Percentiles rank a stretch among this genome's conserved stretches.
Evolutionary conservation across 202 grass and related monocot species (phyloP).

Genomic region (Setaria italica): DNA sequence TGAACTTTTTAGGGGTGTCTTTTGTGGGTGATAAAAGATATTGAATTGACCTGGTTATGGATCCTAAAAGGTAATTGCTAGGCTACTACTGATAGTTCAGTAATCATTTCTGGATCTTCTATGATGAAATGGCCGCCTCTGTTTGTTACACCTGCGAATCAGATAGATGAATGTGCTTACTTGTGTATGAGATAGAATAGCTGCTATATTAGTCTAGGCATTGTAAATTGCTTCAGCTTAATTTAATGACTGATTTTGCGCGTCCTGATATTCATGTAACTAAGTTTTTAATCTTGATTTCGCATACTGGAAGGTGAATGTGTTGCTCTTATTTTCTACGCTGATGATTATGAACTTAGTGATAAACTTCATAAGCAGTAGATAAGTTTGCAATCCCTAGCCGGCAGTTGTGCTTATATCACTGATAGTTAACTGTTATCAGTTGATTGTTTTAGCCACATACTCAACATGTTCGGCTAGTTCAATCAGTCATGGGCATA

Average conservation of each 20-base stretch:
- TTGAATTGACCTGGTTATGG: too few relatives aligned
- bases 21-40: too few relatives aligned
- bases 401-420: neutral
- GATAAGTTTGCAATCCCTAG: neutral
- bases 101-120: too few relatives aligned
- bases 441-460: neutral
- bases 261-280: neutral
- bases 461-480: neutral
- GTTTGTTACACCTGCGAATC: neutral
- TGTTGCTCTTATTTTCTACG: neutral
- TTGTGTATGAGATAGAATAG: constrained; percentile 1
- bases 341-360: neutral
- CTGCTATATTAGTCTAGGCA: neutral
- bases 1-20: too few relatives aligned
- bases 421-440: neutral
- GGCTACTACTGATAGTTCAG: too few relatives aligned
- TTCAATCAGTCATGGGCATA: neutral
- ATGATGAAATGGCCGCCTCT: too few relatives aligned
- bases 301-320: neutral
- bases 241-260: neutral
- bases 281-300: neutral
- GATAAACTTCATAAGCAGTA: neutral
- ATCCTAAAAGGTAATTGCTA: too few relatives aligned
- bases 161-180: neutral
- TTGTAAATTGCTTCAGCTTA: constrained; percentile 16